Evolutionary conservation across 169 alveolate species (phyloP), one percentile per base, ranked within the genome.

Genomic region (Plasmodium ovale): DNA sequence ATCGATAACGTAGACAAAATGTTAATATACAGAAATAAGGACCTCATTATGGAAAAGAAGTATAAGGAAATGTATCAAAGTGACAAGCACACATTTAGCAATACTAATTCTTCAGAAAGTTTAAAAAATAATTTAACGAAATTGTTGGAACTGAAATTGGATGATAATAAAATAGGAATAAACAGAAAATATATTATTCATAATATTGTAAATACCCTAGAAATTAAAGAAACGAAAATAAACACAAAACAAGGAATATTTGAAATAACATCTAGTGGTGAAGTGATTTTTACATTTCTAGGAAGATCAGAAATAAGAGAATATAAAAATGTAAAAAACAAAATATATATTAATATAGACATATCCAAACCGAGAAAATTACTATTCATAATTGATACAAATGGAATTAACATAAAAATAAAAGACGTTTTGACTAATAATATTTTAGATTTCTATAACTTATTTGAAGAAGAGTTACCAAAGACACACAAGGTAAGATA

Each of bases 221-320:
- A 79, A 79, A 79, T 79, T 27, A 79, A 79, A 79, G 60, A 79
- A 49, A 53, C 47, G 47, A 79, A 79, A 42, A 79, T 65, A 65
- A 64, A 79, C 2, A 79, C 89, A 65, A 79, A 79, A 54, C 89
- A 79, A 31, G 89, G 89, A 3, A 27, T 79, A 47, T 79, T 79
- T 58, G 89, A 79, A 79, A 79, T 79, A 35, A 79, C 89, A 33
- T 12, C 47, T 21, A 59, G 19, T 54, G 89, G 89, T 23, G 69
- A 79, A 64, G 74, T 79, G 7, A 37, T 79, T 25, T 79, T 79
- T 68, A 79, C 89, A 53, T 79, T 79, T 54, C 65, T 79, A 53
- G 89, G 89, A 7, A 64, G 89, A 79, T 79, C 89, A 49, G 89
- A 79, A 79, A 79, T 79, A 21, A 79, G 35, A 53, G 68, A 64